phyloP scores from a whole-genome alignment of 495 filamentous ascomycete genomes.

The Podospora pseudopauciseta region DNA sequence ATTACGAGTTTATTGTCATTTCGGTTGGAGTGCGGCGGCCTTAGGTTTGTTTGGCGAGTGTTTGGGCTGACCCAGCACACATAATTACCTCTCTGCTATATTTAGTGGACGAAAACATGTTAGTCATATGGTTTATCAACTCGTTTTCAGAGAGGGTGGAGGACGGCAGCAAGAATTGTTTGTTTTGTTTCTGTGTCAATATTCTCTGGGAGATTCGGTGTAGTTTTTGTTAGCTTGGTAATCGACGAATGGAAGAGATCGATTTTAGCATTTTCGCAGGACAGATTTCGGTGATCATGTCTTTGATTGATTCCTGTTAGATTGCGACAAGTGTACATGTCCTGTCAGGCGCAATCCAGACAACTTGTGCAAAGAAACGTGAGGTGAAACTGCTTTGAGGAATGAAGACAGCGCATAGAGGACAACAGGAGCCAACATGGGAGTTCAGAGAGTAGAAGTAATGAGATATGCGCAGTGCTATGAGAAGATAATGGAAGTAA shows the following conservation, averaged over 20 bases:
- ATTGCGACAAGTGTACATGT: neutral
- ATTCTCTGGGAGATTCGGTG: conserved; percentile 21
- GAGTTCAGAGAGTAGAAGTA: too few relatives aligned
- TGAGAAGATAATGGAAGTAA: too few relatives aligned
- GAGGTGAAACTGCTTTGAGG: too few relatives aligned
- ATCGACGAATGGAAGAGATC: conserved; percentile 11
- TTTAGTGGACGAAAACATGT: conserved; percentile 23
- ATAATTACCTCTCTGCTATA: conserved; percentile 28
- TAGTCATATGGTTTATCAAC: conserved; percentile 27
- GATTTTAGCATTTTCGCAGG: neutral
- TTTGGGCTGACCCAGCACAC: conserved; percentile 28
- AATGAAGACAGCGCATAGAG: too few relatives aligned
- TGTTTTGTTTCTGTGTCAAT: conserved; percentile 24
- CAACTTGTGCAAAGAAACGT: neutral
- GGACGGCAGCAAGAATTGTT: conserved; percentile 24
- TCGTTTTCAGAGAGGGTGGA: conserved; percentile 23
- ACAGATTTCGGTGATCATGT: neutral
- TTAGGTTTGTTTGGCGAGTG: conserved; percentile 7
- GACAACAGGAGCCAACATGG: too few relatives aligned
- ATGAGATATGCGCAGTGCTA: too few relatives aligned
- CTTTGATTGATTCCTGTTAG: neutral
- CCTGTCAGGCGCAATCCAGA: neutral
- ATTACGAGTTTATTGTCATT: conserved; percentile 32
- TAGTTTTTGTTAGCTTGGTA: conserved; percentile 23
- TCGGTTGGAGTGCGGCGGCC: conserved; percentile 20